Base-by-base conservation (phyloP, 192 early-diverging fungal species). In the Glomus cerebriforme region DNA sequence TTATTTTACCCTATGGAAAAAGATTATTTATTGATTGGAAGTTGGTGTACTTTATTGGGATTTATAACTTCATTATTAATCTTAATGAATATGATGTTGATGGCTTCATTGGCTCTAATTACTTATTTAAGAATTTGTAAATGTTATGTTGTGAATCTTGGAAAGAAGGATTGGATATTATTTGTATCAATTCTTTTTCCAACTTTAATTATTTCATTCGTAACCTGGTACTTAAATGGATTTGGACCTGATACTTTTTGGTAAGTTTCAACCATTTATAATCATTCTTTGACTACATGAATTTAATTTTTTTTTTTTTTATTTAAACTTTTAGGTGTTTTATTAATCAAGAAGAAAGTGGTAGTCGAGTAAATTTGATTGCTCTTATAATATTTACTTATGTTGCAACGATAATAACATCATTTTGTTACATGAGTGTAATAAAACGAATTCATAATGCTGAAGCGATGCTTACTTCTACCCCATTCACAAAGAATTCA, bases 211-310 rank as follows among this genome's bases (percentile, higher is more conserved):
- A 27, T 79, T 19, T 58, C 67, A 0, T 39, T 32, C 24, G 39
- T 59, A 22, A 45, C 79, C 8, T n/a, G 22, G 70, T 24, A 12
- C 4, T 43, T 70, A 22, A 39, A 79, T 58, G 78, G 78, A 31
- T 79, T 34, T 59, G 79, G 79, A 22, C 67, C 31, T n/a, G 70
- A 79, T 73, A 79, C 68, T 72, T 79, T 59, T 60, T 79, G 70
- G 79, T 74, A 72, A 43, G 66, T 72, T 26, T n/a, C n/a, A n/a
- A n/a, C n/a, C n/a, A n/a, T n/a, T 27, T 29, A 32, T 73, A 15
- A 49, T 27, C 1, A 32, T 5, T n/a, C 39, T 5, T 72, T 3
- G 3, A 45, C 37, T 45, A 45, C 10, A 12, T 10, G 13, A 5
- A 47, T 39, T 7, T 34, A 17, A 3, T 24, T 35, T 19, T 2